phyloP scores from a whole-genome alignment of 768 basidiomycete genomes.

The Termitomyces titanicus region DNA sequence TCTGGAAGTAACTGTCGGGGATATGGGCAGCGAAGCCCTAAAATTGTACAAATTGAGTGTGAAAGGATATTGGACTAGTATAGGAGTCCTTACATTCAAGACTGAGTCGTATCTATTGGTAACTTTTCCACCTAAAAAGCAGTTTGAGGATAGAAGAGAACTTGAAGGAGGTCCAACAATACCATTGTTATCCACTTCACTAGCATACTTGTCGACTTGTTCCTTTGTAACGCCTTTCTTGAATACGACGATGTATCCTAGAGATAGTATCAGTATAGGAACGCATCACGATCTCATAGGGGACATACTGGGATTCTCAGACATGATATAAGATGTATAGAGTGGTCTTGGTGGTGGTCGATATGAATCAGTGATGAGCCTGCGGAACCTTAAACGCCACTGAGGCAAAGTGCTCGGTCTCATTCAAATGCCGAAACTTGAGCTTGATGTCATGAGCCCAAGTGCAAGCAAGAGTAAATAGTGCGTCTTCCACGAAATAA shows the following conservation, averaged over 20 bases:
- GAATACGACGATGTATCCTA: conserved; percentile 57
- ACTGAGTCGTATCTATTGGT: conserved; percentile 32
- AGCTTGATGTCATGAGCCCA: conserved; percentile 2
- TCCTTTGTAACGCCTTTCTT: conserved; percentile 39
- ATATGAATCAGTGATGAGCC: conserved; percentile 8
- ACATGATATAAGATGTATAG: conserved; percentile 3
- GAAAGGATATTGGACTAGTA: background rate
- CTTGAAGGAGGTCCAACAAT: background rate
- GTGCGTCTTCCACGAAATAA: background rate
- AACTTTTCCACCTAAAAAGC: conserved; percentile 39
- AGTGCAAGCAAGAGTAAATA: conserved; percentile 2
- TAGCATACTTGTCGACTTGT: conserved; percentile 37
- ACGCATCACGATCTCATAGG: background rate
- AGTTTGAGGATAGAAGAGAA: background rate
- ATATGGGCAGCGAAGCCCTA: conserved; percentile 28
- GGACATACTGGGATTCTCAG: background rate
- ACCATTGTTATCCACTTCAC: conserved; percentile 37
- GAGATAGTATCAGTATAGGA: background rate
- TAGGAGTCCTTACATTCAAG: conserved; percentile 30
- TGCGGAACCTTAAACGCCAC: conserved; percentile 5
- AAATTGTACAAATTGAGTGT: background rate
- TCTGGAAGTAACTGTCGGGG: conserved; percentile 28
- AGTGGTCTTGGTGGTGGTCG: conserved; percentile 3
- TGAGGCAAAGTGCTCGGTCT: background rate
- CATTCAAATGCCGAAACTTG: background rate